Base-by-base conservation (phyloP, 805 yeast species). In the Saturnispora mendoncae region DNA sequence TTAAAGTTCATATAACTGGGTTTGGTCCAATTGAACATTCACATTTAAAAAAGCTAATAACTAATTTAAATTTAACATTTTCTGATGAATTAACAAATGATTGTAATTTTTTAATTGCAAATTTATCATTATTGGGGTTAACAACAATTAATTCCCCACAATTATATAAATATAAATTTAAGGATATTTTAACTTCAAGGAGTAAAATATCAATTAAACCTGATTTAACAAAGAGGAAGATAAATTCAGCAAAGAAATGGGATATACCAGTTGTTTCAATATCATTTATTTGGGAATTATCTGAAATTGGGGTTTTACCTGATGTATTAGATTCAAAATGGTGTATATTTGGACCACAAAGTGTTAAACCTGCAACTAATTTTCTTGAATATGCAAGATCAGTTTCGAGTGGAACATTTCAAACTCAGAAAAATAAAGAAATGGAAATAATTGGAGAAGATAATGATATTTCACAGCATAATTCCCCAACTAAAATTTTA, bases 241-340 rank as follows among this genome's bases (percentile, higher is more conserved):
- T 78, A 36, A 61, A 62, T 38, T 82, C 81, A 25, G 78, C 82
- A 1, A 74, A 74, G 44, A 60, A 60, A 25, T 72, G 81, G 74
- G 53, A 58, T 24, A 68, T 77, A 10, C 84, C 84, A 0, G 69
- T 78, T n/a, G 71, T 75, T 0, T 69, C 81, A 0, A 45, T 71
- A 2, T 70, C 74, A 0, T 78, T 66, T 47, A 41, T 78, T 4
- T 76, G 80, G 74, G 76, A 74, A 47, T 56, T 67, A 6, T 51
- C 72, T 24, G 65, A 68, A 39, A 43, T 46, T 4, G 68, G 69
- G 1, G 38, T 41, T 1, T 46, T 55, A 12, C 74, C 75, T 7
- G 65, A 66, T 36, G 49, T 76, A 2, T 51, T 65, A 41, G 71
- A 74, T 42, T 58, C 64, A 19, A 55, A 60, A 28, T 76, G 82